Base-by-base conservation (phyloP, 78 protist species). In the Cavenderia fasciculata region DNA sequence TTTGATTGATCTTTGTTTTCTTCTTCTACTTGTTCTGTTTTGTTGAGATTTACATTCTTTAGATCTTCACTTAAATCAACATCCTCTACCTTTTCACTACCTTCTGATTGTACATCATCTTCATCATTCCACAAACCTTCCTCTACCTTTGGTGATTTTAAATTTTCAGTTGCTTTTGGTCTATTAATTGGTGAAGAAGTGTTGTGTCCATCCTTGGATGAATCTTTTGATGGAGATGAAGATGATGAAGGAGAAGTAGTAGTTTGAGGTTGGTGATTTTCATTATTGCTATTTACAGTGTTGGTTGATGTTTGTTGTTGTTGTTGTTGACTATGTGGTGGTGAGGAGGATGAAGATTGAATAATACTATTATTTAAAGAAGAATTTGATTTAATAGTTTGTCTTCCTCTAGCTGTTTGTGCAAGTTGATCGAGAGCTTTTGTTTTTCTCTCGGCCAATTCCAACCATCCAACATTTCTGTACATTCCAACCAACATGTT, bases 71-170 rank as follows among this genome's bases (percentile, higher is more conserved):
- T 51, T 49, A 23, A 33, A 29, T 77, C 44, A 43, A 27, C 23
- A 52, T 78, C 72, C 14, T 63, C 76, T 46, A 63, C 87, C 40
- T 68, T 82, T 33, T 82, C 90, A 68, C 78, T 68, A 19, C 90
- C 90, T 54, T 82, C 90, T 27, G 90, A 82, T 6, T 76, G 65
- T 10, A 82, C 78, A 68, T 82, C 90, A 34, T 82, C 90, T 57
- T 82, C 90, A 73, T 73, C 82, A 5, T 66, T 40, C 90, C 90
- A 82, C 16, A 82, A 47, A 51, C 59, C 90, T 57, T 82, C 78
- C 18, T 51, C 68, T 47, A 31, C 52, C 68, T 27, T 77, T 74
- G 5, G 87, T 77, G 10, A 6, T 71, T 33, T 31, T 21, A 38
- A 46, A 46, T 82, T 82, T 41, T 82, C 90, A 2, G 90, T 82